Base-by-base conservation (phyloP, 352 stramenopile genomes). In the Phytophthora pluvialis region DNA sequence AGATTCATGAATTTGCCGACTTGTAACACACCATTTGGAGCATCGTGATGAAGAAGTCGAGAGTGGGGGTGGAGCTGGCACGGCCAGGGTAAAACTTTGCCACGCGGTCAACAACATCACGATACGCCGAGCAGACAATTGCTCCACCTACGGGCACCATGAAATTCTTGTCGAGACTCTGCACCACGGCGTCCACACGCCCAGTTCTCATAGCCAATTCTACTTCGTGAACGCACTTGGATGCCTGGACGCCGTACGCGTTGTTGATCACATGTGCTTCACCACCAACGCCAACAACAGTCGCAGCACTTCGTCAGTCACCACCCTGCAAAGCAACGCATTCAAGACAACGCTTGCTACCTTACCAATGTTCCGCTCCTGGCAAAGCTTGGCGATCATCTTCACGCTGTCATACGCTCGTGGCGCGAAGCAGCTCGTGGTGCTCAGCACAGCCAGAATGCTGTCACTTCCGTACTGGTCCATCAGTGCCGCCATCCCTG, bases 91-190 rank as follows among this genome's bases (percentile, higher is more conserved):
- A 99, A 57, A 94, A 81, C 50, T 98, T 98, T 10, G 92, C 86
- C 16, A 99, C 81, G 35, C 62, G 71, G 25, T 86, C 68, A 63
- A 98, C 84, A 4, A 98, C 58, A 25, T 79, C 80, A 21, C 83
- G 60, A 29, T 90, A 83, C 1, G 87, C 67, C 25, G 86, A 89
- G 50, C 77, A 82, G 29, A 97, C 81, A 69, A 98, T 90, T n/a
- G 89, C 79, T 18, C 91, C 94, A 26, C 95, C 97, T 0, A 99
- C 97, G 3, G 97, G 97, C 40, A 99, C 94, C 52, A 99, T 75
- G 73, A 99, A 99, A 75, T 99, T 99, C 73, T 99, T 99, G 83
- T 99, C 98, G 3, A 98, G 98, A 63, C 90, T 98, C 69, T 98
- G 98, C 28, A 99, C 94, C 42, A 99, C 88, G 7, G 93, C 92